These are phyloP conservation scores for Ganoderma meredithae DNA, from an alignment of 1,284 basidiomycete species.

Conservation along the genomic window DNA sequence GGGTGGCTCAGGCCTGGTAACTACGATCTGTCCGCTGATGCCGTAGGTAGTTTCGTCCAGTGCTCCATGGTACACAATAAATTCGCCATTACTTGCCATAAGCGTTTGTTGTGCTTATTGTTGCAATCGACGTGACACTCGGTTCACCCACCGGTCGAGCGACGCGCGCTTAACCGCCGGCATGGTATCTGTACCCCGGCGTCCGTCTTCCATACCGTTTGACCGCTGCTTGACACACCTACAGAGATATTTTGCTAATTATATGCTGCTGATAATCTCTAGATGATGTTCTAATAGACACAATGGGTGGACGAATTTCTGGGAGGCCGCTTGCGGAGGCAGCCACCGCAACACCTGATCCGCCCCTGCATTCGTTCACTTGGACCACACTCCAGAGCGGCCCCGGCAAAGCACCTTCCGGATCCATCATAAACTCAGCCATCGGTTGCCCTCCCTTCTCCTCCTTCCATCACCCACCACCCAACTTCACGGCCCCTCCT, in stretches of 20 bases:
- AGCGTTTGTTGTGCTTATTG: background rate
- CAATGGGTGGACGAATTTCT: background rate
- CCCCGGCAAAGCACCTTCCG: background rate
- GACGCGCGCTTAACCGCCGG: background rate
- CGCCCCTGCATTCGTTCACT: background rate
- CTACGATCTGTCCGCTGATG: background rate
- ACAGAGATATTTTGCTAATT: background rate
- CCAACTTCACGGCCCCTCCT: background rate
- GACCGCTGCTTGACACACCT: background rate
- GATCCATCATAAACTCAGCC: background rate
- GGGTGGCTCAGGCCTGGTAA: slow-evolving; percentile 7
- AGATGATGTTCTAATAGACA: background rate
- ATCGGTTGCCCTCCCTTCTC: background rate
- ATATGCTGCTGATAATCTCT: background rate
- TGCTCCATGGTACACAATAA: background rate
- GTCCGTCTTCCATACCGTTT: background rate
- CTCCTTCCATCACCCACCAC: background rate
- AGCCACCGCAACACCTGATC: background rate
- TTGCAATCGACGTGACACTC: background rate
- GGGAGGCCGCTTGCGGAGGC: background rate
- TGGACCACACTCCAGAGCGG: background rate
- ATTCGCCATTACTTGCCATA: background rate
- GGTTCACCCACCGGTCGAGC: background rate
- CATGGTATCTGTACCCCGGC: background rate
- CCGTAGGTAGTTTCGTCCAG: background rate